Evolutionary conservation across 2,329 filamentous ascomycete genomes (phyloP), one percentile per base, ranked within the genome.

Genomic region (Colletotrichum endophyticum): DNA sequence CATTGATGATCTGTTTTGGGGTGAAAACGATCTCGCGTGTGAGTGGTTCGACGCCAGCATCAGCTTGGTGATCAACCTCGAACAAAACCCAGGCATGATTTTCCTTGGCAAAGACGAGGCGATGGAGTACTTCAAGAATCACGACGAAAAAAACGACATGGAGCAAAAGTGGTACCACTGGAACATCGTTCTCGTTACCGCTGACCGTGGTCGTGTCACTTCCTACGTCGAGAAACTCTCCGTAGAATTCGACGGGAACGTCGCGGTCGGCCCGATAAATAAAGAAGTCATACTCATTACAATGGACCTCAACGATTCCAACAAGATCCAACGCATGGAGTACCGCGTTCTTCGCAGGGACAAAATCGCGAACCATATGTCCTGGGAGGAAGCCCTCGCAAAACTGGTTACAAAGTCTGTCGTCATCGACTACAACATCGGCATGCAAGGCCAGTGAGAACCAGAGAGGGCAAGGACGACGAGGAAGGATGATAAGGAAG

Each of bases 21-120:
- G 19, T 16, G 2, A 3, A 7, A 0, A 16, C 13, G 4, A 12
- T n/a, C 9, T 49, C 19, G 39, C 39, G 8, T 6, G 5, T 1
- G 6, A 11, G 6, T 49, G 44, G 44, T 49, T 49, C 6, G 44
- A 22, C 1, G 11, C 44, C 44, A 22, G 3, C 11, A 22, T 49
- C n/a, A n/a, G n/a, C 19, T 8, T 49, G n/a, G n/a, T 49, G 5
- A 49, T 22, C 44, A 22, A 49, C 6, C n/a, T 49, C 39, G 6
- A 49, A 22, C 11, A 4, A 0, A 4, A 22, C 44, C 2, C n/a
- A 0, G 44, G 44, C 6, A 22, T 1, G 3, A 13, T 13, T n/a
- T 49, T 49, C n/a, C 44, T 49, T 2, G 44, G 44, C n/a, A 22
- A 49, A 3, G 2, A 13, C 2, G 44, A 49, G 44, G 44, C n/a